Percentiles rank a stretch among this genome's conserved stretches.
Evolutionary conservation across 2,329 filamentous ascomycete genomes (phyloP).

Genomic region (Fusarium sp.): DNA sequence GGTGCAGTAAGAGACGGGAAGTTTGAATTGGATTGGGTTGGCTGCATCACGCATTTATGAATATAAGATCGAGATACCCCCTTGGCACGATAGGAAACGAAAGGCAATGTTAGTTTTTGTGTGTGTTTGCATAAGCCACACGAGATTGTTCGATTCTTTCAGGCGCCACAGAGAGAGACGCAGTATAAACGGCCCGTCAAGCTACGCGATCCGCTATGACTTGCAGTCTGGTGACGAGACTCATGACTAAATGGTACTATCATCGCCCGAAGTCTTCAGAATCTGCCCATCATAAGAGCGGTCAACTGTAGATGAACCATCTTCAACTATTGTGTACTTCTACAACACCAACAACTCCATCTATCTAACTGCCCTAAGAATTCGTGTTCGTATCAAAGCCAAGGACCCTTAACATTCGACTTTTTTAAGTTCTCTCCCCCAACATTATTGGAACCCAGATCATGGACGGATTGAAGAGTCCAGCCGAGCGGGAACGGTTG

Average conservation of each 20-base stretch:
- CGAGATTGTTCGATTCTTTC: constrained; percentile 1
- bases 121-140: constrained; percentile 13
- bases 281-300: constrained; percentile 27
- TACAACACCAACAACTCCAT: not conserved
- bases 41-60: constrained; percentile 31
- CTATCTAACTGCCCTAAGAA: not conserved
- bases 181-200: constrained; percentile 9
- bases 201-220: not conserved
- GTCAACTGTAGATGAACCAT: constrained; percentile 7
- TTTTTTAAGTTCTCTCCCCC: not conserved
- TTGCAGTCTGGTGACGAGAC: constrained; percentile 11
- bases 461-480: not conserved
- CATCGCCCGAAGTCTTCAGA: not conserved
- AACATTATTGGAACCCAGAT: not conserved
- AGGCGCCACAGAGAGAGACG: constrained; percentile 24
- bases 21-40: constrained; percentile 2
- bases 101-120: constrained; percentile 2
- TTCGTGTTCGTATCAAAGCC: constrained; percentile 10
- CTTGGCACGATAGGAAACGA: constrained; percentile 21
- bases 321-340: not conserved
- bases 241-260: constrained; percentile 16
- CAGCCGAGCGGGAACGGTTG: constrained; percentile 1
- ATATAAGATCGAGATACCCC: constrained; percentile 42
- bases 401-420: not conserved
- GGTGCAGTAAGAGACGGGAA: constrained; percentile 17